Evolutionary conservation across 148 eudicot species (phyloP).

Genomic region (Persicaria maculosa): DNA sequence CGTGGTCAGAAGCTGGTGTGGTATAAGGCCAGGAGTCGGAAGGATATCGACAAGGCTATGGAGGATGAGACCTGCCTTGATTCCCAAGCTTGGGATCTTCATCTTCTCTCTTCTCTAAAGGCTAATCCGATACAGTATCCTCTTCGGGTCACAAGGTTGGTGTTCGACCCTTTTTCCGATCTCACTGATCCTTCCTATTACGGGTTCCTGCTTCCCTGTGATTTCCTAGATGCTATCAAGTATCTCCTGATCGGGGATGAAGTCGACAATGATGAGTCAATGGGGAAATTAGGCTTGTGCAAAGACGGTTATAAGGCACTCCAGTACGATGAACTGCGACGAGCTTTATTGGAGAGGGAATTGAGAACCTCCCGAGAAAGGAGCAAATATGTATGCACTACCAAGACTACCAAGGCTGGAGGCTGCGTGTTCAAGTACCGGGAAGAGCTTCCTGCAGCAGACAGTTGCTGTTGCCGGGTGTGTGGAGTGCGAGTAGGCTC

Average conservation of each 20-base stretch:
- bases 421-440: not conserved
- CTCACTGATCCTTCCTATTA: not conserved
- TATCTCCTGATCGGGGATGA: not conserved
- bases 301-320: too few relatives aligned
- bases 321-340: too few relatives aligned
- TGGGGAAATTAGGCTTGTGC: too few relatives aligned
- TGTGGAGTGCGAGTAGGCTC: not conserved
- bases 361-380: not conserved
- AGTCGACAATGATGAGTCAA: too few relatives aligned
- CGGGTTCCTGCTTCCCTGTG: not conserved
- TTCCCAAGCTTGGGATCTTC: not conserved
- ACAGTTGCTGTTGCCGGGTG: not conserved
- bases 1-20: not conserved
- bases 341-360: too few relatives aligned
- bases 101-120: not conserved
- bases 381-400: not conserved
- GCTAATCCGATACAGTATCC: not conserved
- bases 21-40: not conserved
- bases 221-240: not conserved
- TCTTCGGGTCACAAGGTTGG: not conserved
- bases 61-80: not conserved
- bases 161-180: not conserved
- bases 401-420: not conserved
- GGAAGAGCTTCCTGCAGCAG: not conserved
- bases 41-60: not conserved